Evolutionary conservation across 441 rosid genomes (phyloP).

Genomic region (Mallotus repandus): DNA sequence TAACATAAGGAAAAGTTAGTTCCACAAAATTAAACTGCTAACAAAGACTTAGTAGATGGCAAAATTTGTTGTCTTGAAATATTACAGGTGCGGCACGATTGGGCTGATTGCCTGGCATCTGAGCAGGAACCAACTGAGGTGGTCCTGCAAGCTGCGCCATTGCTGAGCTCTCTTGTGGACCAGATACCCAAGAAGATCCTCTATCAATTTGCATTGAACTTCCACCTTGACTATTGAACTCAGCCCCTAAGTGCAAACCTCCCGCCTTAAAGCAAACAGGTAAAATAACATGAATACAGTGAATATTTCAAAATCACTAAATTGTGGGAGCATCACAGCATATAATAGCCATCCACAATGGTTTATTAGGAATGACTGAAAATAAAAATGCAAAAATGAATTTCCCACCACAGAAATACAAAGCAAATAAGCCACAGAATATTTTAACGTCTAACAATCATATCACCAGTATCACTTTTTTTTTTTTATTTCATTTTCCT

Average conservation of each 20-base stretch:
- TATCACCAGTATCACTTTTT: neutral
- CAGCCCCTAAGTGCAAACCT: slow-evolving; percentile 60
- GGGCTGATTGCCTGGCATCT: slow-evolving; percentile 59
- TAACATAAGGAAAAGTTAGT: slow-evolving; percentile 11
- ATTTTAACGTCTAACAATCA: neutral
- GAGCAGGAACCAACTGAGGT: slow-evolving; percentile 46
- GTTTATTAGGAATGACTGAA: neutral
- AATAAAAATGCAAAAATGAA: neutral
- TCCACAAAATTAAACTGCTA: neutral
- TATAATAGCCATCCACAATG: neutral
- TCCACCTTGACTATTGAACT: slow-evolving; percentile 59
- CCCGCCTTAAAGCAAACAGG: slow-evolving; percentile 44
- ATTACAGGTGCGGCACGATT: slow-evolving; percentile 58
- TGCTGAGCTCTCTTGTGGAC: slow-evolving; percentile 53
- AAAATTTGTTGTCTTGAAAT: neutral
- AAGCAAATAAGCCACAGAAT: neutral
- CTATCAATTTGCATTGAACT: slow-evolving; percentile 64
- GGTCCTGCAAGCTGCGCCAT: slow-evolving; percentile 56
- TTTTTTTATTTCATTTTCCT: too few species aligned
- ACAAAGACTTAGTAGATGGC: neutral
- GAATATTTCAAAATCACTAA: slow-evolving; percentile 5
- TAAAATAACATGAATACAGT: neutral
- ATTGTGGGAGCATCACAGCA: neutral
- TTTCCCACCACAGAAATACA: neutral
- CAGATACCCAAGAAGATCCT: slow-evolving; percentile 75